Percentiles rank a stretch among this genome's conserved stretches.
Conservation (phyloP, 129 eudicot species). For the Saposhnikovia divaricata region DNA sequence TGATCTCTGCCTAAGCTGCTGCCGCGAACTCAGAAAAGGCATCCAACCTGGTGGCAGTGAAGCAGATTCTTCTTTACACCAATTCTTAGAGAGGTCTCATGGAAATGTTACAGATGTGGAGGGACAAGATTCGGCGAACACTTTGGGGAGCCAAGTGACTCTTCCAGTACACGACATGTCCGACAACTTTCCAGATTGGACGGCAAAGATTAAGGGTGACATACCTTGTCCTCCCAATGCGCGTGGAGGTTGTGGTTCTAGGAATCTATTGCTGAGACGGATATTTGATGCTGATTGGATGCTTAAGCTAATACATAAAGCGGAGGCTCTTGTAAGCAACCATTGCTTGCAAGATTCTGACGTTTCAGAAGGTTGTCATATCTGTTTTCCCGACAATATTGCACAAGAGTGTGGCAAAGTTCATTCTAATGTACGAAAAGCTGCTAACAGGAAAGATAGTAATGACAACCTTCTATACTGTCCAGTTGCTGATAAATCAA, state of each 20-base stretch:
- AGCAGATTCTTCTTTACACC: constrained; percentile 38
- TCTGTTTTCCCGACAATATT: constrained; percentile 21
- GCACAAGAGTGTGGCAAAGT: constrained; percentile 7
- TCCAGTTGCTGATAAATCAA: constrained; percentile 41
- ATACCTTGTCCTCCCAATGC: constrained; percentile 79
- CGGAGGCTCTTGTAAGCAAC: constrained; percentile 36
- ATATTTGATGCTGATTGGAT: constrained; percentile 66
- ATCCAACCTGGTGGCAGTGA: constrained; percentile 58
- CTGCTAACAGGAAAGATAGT: constrained; percentile 48
- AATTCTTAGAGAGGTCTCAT: constrained; percentile 29
- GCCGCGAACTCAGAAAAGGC: constrained; percentile 66
- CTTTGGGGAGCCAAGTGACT: constrained; percentile 15
- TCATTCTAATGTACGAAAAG: constrained; percentile 35
- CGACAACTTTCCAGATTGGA: constrained; percentile 47
- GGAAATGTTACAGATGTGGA: constrained; percentile 20
- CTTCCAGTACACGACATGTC: constrained; percentile 20
- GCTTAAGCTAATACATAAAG: constrained; percentile 29
- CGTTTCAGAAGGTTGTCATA: constrained; percentile 30
- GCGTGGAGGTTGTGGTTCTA: constrained; percentile 75
- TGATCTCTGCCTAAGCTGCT: constrained; percentile 76
- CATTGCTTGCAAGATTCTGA: constrained; percentile 32
- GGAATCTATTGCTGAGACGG: constrained; percentile 42
- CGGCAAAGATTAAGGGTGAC: constrained; percentile 38
- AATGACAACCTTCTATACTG: constrained; percentile 60
- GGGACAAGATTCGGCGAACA: constrained; percentile 8